Evolutionary conservation across 768 basidiomycete species (phyloP).

Genomic region (Lanmaoa pseudosensibilis): DNA sequence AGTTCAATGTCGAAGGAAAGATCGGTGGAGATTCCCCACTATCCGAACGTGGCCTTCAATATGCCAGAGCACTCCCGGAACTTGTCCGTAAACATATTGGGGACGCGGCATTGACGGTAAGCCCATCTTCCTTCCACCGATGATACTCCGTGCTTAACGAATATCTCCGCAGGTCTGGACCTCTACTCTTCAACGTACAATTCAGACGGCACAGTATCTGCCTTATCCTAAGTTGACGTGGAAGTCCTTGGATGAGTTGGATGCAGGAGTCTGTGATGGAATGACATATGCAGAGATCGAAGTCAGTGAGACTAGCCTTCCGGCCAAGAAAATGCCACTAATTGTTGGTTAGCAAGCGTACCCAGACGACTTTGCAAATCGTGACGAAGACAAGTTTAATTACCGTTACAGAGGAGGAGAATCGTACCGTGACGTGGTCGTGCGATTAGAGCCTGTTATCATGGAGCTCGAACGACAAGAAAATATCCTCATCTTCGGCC

Average conservation of each 20-base stretch:
- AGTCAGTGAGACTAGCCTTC: conserved; percentile 42
- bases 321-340: not conserved
- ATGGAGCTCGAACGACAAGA: conserved; percentile 99
- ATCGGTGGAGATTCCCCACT: conserved; percentile 96
- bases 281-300: conserved; percentile 99
- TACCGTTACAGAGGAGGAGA: conserved; percentile 97
- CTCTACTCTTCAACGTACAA: conserved; percentile 91
- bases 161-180: conserved; percentile 83
- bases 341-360: conserved; percentile 67
- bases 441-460: conserved; percentile 94
- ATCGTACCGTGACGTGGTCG: conserved; percentile 96
- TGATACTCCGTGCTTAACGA: not conserved
- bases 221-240: conserved; percentile 93
- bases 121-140: conserved; percentile 20
- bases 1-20: conserved; percentile 93
- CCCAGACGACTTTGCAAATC: conserved; percentile 96
- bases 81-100: conserved; percentile 91
- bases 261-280: conserved; percentile 98
- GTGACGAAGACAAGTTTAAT: conserved; percentile 99
- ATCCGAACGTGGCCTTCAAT: conserved; percentile 80
- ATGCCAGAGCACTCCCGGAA: conserved; percentile 81
- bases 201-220: conserved; percentile 81
- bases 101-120: conserved; percentile 79
- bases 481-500: conserved; percentile 95
- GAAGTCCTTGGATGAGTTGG: conserved; percentile 98